phyloP scores from a whole-genome alignment of 495 filamentous ascomycete species.

The Trichoderma orchidacearum region DNA sequence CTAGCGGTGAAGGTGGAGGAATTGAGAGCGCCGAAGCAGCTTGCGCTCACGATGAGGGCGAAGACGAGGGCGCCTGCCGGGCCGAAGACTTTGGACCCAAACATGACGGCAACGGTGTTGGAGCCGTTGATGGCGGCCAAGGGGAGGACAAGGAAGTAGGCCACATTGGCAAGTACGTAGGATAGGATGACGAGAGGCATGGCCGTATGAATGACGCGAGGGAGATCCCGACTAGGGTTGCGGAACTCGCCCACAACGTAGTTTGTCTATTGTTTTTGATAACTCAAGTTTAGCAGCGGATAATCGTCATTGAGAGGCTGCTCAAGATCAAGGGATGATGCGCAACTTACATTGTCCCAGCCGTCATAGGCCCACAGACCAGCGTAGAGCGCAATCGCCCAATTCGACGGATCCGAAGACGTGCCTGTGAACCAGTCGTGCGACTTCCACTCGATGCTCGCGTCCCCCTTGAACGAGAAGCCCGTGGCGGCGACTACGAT shows the following conservation, averaged over 20 bases:
- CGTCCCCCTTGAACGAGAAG: slow-evolving; percentile 55
- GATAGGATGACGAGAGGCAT: slow-evolving; percentile 87
- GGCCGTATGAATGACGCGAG: slow-evolving; percentile 89
- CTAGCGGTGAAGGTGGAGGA: slow-evolving; percentile 88
- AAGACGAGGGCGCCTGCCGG: slow-evolving; percentile 67
- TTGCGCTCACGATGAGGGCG: slow-evolving; percentile 76
- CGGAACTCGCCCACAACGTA: slow-evolving; percentile 96
- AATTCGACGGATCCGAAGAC: slow-evolving; percentile 59
- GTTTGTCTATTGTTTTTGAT: slow-evolving; percentile 71
- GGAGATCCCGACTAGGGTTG: slow-evolving; percentile 78
- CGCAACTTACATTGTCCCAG: slow-evolving; percentile 88
- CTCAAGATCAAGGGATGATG: no score
- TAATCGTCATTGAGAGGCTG: slow-evolving; percentile 6
- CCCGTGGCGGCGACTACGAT: slow-evolving; percentile 85
- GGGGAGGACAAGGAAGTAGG: slow-evolving; percentile 94
- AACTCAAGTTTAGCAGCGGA: no score
- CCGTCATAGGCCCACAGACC: slow-evolving; percentile 97
- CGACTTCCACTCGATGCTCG: slow-evolving; percentile 79
- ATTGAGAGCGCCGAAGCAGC: slow-evolving; percentile 87
- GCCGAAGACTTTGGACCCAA: slow-evolving; percentile 84
- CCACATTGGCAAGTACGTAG: slow-evolving; percentile 81
- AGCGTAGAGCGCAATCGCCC: slow-evolving; percentile 88
- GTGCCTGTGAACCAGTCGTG: slow-evolving; percentile 83
- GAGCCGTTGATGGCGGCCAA: slow-evolving; percentile 60
- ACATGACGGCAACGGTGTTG: slow-evolving; percentile 90